Evolutionary conservation across 2,329 filamentous ascomycete genomes (phyloP), one percentile per base, ranked within the genome.

Genomic region (Fusarium albidum): DNA sequence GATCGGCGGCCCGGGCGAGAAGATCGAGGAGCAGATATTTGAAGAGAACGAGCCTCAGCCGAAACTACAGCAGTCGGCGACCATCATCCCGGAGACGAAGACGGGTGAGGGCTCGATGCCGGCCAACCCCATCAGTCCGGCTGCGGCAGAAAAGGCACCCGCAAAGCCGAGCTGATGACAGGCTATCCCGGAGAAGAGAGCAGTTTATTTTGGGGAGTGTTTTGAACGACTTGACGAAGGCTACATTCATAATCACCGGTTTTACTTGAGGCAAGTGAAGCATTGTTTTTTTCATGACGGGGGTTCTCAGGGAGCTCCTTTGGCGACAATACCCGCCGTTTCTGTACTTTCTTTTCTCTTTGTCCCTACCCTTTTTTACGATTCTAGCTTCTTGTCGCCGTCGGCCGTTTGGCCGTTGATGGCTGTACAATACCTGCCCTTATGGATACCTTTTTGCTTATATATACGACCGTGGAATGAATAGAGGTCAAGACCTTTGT

Each of bases 11-110:
- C 76, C 77, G 0, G 78, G 77, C 1, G 78, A 80, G 58, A 72
- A 65, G 38, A 72, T 78, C 14, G 75, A 79, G 46, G 78, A 80
- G 56, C 77, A 79, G 40, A 77, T 81, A 33, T 75, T 77, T 49
- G 77, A 79, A 55, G 75, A 77, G 18, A 71, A 73, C 11, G 73
- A 71, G 50, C 47, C 60, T 11, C 66, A 68, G 10, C 62, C 63
- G 5, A 53, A 46, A 26, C 21, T 54, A 14, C 55, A 59, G 32
- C 51, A 55, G 29, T 52, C 63, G 18, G 59, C 65, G 9, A 53
- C 44, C 7, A 50, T 64, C 25, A 47, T 64, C 18, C 50, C 49
- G 7, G 59, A 46, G 11, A 66, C 52, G 40, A 52, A 49, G 25
- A 8, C 42, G 13, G 49, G 29, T n/a, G 31, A 28, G 13, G 17